Evolutionary conservation across 345 rosid genomes (phyloP), one percentile per base, ranked within the genome.

Genomic region (Sapria himalayana): DNA sequence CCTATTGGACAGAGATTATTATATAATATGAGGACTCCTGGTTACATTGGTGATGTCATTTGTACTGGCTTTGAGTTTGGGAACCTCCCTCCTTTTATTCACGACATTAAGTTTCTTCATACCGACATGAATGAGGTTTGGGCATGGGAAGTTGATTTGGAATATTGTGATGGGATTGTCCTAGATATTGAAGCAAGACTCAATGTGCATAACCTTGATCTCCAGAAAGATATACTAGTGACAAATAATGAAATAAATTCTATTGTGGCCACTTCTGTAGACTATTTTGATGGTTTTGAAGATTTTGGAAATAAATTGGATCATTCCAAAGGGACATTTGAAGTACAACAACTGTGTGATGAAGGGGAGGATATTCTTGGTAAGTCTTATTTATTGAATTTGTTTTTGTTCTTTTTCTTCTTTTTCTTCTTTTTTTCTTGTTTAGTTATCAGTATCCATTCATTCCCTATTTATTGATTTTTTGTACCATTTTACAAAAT

Each of bases 141-240:
- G 95, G 91, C 85, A 37, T 79, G 86, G 36, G 98, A 82, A 49
- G 63, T 82, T 57, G 93, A 82, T 49, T 18, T 77, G 21, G 93
- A 89, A 62, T 89, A 89, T 79, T 65, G 73, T 56, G 91, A 81
- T 49, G 95, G 81, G 22, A 22, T 58, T 12, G 64, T 76, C 22
- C 51, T 89, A 44, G 70, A 72, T 5, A 59, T 89, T 54, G 84
- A 69, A 60, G 79, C 93, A 49, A 76, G 98, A 46, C 59, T 89
- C 39, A 84, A 82, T 59, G 80, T 74, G 48, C 62, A 52, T 13
- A 79, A 85, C 43, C 50, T 55, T 33, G 71, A 73, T 56, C 61
- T 69, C 39, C 76, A 72, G 52, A 67, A 74, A 33, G 79, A 69
- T 16, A 52, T 70, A 43, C 59, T 41, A 22, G 74, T 69, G 22